These are phyloP conservation scores for Trametes coccinea DNA, from an alignment of 768 basidiomycete species.

Conservation along the genomic window DNA sequence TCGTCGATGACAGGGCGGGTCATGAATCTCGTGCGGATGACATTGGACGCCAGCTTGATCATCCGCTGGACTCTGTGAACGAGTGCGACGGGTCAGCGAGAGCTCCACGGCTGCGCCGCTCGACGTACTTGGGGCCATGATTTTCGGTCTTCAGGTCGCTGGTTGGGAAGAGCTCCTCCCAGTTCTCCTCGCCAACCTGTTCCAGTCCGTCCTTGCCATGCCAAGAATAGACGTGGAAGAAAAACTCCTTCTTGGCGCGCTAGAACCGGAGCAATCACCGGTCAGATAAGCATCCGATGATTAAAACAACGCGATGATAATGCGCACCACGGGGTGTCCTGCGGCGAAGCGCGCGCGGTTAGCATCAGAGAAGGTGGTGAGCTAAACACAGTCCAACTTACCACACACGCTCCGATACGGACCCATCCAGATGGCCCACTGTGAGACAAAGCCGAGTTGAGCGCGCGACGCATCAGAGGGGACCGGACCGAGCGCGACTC, in stretches of 20 bases:
- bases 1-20: slow-evolving; percentile 40
- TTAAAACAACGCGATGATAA: neutral
- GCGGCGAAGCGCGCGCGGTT: neutral
- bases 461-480: neutral
- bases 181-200: slow-evolving; percentile 35
- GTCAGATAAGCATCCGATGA: neutral
- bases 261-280: slow-evolving; percentile 16
- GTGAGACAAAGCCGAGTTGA: neutral
- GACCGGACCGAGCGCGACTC: slow-evolving; percentile 1
- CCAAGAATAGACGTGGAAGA: slow-evolving; percentile 39
- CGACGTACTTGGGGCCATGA: slow-evolving; percentile 42
- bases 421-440: slow-evolving; percentile 36
- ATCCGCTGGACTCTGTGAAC: slow-evolving; percentile 33
- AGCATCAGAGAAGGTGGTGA: neutral
- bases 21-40: slow-evolving; percentile 42
- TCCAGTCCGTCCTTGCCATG: slow-evolving; percentile 36
- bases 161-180: slow-evolving; percentile 36
- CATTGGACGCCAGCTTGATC: slow-evolving; percentile 36
- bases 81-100: slow-evolving; percentile 22
- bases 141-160: slow-evolving; percentile 35
- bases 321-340: slow-evolving; percentile 30
- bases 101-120: neutral
- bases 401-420: slow-evolving; percentile 28
- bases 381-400: slow-evolving; percentile 9
- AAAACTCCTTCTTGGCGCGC: slow-evolving; percentile 42